These are phyloP conservation scores for Penicillium steckii DNA, from an alignment of 495 filamentous ascomycete genomes.

Conservation along the genomic window DNA sequence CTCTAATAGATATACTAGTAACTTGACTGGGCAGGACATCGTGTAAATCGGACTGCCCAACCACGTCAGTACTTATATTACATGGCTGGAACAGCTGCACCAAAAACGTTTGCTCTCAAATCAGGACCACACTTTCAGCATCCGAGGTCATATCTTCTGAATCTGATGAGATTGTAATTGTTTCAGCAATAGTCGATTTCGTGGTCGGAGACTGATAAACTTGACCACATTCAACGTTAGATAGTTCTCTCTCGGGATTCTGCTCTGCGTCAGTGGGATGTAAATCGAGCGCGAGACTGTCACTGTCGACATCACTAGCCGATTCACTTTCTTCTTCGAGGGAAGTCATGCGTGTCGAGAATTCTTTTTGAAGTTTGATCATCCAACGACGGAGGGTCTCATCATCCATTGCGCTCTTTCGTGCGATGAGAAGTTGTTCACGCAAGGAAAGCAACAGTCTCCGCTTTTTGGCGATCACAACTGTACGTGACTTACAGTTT, in stretches of 20 bases:
- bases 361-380: constrained; percentile 70
- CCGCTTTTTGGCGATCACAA: constrained; percentile 59
- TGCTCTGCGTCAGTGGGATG: neutral
- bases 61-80: too few species aligned
- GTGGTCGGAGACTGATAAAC: neutral
- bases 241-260: neutral
- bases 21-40: too few species aligned
- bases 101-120: neutral
- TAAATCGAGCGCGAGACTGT: neutral
- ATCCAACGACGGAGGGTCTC: constrained; percentile 63
- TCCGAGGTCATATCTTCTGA: neutral
- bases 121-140: constrained; percentile 12
- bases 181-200: neutral
- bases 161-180: constrained; percentile 10
- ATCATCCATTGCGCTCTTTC: constrained; percentile 66
- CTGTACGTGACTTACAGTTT: constrained; percentile 54
- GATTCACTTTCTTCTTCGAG: constrained; percentile 43
- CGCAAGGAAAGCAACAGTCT: constrained; percentile 72
- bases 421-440: constrained; percentile 72
- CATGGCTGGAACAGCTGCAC: too few species aligned
- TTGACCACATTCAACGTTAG: too few species aligned
- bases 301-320: constrained; percentile 9
- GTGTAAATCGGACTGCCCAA: too few species aligned
- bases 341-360: constrained; percentile 67
- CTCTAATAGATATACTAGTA: too few species aligned